Base-by-base conservation (phyloP, 306 rosid genomes). In the Carpinus fangiana region DNA sequence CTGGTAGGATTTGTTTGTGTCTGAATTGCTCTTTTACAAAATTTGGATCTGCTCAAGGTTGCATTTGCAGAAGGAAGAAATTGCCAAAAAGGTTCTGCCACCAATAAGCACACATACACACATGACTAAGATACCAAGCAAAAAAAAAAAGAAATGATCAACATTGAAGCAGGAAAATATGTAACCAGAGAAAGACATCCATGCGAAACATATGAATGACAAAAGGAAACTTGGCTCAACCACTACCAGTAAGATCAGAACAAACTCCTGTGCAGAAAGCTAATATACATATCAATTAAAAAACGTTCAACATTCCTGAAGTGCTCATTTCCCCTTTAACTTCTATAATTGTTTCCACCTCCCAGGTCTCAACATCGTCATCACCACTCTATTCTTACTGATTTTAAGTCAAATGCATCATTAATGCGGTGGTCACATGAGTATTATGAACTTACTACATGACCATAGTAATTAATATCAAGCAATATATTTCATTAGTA, bases 61-160 rank as follows among this genome's bases (percentile, higher is more conserved):
- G 88, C 52, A 73, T 73, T 23, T 26, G 78, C 79, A 79, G 86
- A 75, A 79, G 89, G 81, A 79, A 61, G 68, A 48, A 77, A 43
- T 47, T 75, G 82, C 76, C 83, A 56, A 79, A 89, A 74, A 50
- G 87, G 79, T 36, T 78, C 98, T 95, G 93, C 85, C 69, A 82
- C 45, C 59, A 83, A 20, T 16, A 51, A 38, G 21, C 50, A n/a
- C 5, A 52, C 43, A 50, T 3, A n/a, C 17, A 36, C 12, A 74
- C 8, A 61, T 28, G 38, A 71, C 10, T 36, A 34, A 54, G 47
- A 73, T 9, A 64, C 38, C 66, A 20, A 84, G 68, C 31, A 64
- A 65, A 74, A 55, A 11, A 59, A 59, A 20, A n/a, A n/a, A n/a
- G n/a, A n/a, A 59, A 20, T 5, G 36, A 62, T 7, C 28, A 62